These are phyloP conservation scores for Neopestalotiopsis sp. DNA, from an alignment of 2,329 filamentous ascomycete species.

Conservation along the genomic window DNA sequence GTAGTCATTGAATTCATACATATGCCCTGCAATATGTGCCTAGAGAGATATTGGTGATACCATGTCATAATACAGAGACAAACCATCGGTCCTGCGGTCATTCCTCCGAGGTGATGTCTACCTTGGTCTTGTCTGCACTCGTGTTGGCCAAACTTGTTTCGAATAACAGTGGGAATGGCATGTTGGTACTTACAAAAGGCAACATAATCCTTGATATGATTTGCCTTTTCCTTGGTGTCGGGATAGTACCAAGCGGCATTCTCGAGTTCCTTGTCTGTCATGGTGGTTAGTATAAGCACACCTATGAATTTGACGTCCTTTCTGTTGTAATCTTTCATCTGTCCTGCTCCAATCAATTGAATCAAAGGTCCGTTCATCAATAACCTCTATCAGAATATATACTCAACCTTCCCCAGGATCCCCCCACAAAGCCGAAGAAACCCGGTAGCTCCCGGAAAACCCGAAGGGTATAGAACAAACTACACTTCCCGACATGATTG, in stretches of 20 bases:
- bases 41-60: no score
- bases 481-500: no score
- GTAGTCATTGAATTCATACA: no score
- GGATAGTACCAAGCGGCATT: slow-evolving; percentile 67
- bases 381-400: background rate
- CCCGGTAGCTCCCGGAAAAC: background rate
- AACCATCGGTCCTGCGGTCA: background rate
- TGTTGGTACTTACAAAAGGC: slow-evolving; percentile 59
- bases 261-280: slow-evolving; percentile 48
- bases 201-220: slow-evolving; percentile 58
- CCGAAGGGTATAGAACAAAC: no score
- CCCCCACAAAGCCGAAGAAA: background rate
- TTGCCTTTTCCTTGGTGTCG: slow-evolving; percentile 51
- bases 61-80: no score
- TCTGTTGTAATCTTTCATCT: no score
- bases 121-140: slow-evolving; percentile 40
- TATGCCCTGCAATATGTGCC: no score
- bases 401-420: background rate
- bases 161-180: background rate
- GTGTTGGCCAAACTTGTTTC: background rate
- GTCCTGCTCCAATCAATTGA: no score
- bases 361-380: no score
- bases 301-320: background rate
- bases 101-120: slow-evolving; percentile 24
- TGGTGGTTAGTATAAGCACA: background rate